Evolutionary conservation across 345 rosid genomes (phyloP).

Genomic region (Clarkia xantiana): DNA sequence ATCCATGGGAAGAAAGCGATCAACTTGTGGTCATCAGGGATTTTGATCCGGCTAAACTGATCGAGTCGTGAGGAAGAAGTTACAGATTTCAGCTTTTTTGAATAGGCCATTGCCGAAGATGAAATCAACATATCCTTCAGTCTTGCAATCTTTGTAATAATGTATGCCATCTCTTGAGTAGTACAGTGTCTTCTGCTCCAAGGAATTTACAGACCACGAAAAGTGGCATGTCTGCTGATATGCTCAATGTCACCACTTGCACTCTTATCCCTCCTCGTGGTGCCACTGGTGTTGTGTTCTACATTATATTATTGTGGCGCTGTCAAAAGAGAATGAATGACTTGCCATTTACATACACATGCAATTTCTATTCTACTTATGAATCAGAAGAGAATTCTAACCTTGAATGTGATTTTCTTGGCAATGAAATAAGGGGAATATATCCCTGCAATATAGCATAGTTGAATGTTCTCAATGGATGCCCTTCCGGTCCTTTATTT

Average conservation of each 20-base stretch:
- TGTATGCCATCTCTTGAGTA: conserved; percentile 85
- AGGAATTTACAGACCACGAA: conserved; percentile 68
- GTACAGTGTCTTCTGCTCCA: conserved; percentile 89
- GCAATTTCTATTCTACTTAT: no score
- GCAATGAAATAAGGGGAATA: conserved; percentile 80
- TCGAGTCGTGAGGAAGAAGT: no score
- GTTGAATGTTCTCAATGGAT: conserved; percentile 51
- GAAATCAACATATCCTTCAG: conserved; percentile 88
- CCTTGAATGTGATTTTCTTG: conserved; percentile 89
- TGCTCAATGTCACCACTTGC: conserved; percentile 87
- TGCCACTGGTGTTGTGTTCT: conserved; percentile 86
- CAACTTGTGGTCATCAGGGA: no score
- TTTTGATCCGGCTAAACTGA: no score
- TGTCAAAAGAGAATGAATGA: no score
- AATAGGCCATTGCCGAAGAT: conserved; percentile 84
- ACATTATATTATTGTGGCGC: no score
- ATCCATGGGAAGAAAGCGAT: no score
- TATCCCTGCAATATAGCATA: conserved; percentile 88
- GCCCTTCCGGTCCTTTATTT: conserved; percentile 53
- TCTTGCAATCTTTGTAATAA: conserved; percentile 87
- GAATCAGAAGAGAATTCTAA: conserved; percentile 7
- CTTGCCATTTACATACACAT: no score
- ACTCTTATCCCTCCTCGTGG: conserved; percentile 71
- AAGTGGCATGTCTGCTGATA: conserved; percentile 77
- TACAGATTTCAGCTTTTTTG: no score